Percentiles rank a stretch among this genome's conserved stretches.
These are phyloP conservation scores for Trebouxia gelatinosa DNA, from an alignment of 163 green algal species.

Conservation along the genomic window DNA sequence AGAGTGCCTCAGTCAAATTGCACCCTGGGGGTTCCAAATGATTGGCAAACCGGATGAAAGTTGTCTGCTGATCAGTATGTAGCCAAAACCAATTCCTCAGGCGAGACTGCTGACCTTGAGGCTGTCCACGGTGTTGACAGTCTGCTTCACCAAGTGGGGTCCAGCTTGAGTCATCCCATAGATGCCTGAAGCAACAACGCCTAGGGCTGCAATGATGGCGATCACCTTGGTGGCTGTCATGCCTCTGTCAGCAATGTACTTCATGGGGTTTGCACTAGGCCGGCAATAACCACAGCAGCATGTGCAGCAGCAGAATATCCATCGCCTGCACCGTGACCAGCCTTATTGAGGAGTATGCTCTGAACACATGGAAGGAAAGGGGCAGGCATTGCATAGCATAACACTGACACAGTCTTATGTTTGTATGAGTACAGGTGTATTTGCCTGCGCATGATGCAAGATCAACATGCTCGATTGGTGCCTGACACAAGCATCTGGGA, in stretches of 20 bases:
- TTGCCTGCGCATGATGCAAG: neutral
- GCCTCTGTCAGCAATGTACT: constrained; percentile 17
- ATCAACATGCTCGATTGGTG: constrained; percentile 18
- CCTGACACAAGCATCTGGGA: no score
- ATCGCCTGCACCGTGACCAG: constrained; percentile 33
- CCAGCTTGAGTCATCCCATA: constrained; percentile 32
- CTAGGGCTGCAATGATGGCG: constrained; percentile 8
- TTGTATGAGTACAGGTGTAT: no score
- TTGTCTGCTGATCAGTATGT: no score
- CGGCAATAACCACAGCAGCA: constrained; percentile 33
- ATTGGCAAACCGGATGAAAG: no score
- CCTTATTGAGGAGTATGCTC: no score
- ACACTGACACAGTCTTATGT: no score
- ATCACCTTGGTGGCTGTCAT: constrained; percentile 11
- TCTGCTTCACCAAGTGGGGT: constrained; percentile 22
- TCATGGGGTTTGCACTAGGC: constrained; percentile 2
- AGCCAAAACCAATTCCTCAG: neutral
- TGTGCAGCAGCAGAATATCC: constrained; percentile 23
- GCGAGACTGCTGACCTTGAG: constrained; percentile 4
- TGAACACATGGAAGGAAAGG: no score
- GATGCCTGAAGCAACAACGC: constrained; percentile 12
- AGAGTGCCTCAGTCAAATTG: no score
- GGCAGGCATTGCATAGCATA: no score
- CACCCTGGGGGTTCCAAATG: no score
- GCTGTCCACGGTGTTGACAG: neutral